Evolutionary conservation across 139 green algal species (phyloP).

Genomic region (Closterium sp.): DNA sequence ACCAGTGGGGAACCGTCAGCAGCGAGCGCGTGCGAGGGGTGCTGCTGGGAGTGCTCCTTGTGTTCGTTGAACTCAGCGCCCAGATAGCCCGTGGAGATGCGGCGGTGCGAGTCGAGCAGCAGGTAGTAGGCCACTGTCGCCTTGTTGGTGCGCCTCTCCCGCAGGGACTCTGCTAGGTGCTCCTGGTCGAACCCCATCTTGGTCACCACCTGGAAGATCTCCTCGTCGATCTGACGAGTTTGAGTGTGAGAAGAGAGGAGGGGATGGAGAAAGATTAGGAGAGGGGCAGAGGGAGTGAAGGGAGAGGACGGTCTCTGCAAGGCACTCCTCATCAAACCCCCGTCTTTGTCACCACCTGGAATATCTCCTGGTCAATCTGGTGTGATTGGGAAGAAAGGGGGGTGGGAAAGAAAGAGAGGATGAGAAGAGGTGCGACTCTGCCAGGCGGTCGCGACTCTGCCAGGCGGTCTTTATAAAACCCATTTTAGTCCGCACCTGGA

Average conservation of each 20-base stretch:
- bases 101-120: constrained; percentile 61
- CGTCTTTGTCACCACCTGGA: no score
- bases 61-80: constrained; percentile 30
- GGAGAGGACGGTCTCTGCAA: no score
- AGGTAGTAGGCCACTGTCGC: constrained; percentile 49
- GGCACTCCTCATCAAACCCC: no score
- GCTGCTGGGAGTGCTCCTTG: background rate
- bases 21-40: no score
- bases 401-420: background rate
- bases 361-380: no score
- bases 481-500: no score
- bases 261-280: no score
- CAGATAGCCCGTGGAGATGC: constrained; percentile 47
- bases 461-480: no score
- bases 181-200: constrained; percentile 81
- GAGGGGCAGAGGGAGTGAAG: no score
- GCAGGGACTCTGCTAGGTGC: constrained; percentile 69
- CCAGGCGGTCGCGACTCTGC: no score
- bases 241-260: background rate
- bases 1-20: no score
- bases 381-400: no score
- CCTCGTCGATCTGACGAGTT: constrained; percentile 52
- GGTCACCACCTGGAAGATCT: constrained; percentile 81
- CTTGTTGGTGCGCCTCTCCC: constrained; percentile 36
- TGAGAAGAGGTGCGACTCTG: background rate